Percentiles rank a stretch among this genome's conserved stretches.
Evolutionary conservation across 1,139 yeast species (phyloP).

Genomic region (Taphrina communis): DNA sequence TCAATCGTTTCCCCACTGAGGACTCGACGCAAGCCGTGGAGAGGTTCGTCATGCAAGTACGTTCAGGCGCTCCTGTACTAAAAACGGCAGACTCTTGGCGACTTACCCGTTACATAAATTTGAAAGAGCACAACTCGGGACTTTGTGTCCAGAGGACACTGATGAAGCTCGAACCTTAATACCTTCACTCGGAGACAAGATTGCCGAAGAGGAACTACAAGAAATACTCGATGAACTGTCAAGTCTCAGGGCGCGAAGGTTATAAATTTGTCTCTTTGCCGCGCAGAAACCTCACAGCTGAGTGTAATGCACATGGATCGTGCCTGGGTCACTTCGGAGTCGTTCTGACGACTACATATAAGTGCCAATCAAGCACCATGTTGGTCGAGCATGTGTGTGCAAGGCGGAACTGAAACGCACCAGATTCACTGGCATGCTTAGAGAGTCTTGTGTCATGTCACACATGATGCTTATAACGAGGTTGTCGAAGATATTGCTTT

Average conservation of each 20-base stretch:
- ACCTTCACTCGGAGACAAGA: constrained; percentile 56
- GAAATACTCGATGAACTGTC: constrained; percentile 43
- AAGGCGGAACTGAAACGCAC: no score
- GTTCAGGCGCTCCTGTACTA: constrained; percentile 57
- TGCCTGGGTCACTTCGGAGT: no score
- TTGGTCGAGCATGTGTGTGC: no score
- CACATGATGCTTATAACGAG: no score
- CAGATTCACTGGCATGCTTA: no score
- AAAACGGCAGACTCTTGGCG: constrained; percentile 28
- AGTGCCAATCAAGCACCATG: no score
- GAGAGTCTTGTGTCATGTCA: no score
- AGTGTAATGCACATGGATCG: no score
- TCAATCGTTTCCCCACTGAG: constrained; percentile 88
- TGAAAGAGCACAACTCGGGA: constrained; percentile 92
- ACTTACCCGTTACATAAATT: constrained; percentile 73
- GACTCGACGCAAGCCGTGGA: constrained; percentile 92
- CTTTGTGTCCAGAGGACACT: constrained; percentile 92
- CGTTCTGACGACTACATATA: no score
- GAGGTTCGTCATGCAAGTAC: constrained; percentile 70
- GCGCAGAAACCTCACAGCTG: no score
- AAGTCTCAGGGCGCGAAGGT: constrained; percentile 37
- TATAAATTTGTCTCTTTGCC: not conserved
- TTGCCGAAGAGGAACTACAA: constrained; percentile 43
- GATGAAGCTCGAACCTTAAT: constrained; percentile 95
- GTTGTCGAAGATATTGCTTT: no score